phyloP scores from a whole-genome alignment of 164 flowering plant genomes.

The Annona cherimola region DNA sequence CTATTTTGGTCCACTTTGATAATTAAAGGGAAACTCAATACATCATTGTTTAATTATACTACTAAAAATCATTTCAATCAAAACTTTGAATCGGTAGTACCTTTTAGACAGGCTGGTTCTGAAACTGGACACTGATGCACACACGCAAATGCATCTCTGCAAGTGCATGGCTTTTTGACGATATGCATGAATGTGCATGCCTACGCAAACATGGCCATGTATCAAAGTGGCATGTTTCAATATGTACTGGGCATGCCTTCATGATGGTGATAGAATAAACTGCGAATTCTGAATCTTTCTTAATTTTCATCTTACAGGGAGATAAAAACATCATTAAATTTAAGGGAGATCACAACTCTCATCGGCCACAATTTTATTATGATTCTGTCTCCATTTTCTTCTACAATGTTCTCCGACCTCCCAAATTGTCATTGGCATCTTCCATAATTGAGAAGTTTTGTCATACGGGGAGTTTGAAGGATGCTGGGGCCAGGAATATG shows the following conservation, averaged over 20 bases:
- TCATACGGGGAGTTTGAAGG: constrained; percentile 48
- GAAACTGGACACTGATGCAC: too few relatives aligned
- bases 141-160: too few relatives aligned
- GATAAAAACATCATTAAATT: constrained; percentile 88
- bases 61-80: too few relatives aligned
- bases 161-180: too few relatives aligned
- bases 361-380: constrained; percentile 83
- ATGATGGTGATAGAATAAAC: neutral
- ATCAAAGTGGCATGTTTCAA: neutral
- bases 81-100: too few relatives aligned
- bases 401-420: constrained; percentile 85
- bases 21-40: too few relatives aligned
- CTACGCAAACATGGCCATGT: too few relatives aligned
- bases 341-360: constrained; percentile 96
- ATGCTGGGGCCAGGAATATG: constrained; percentile 30
- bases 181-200: too few relatives aligned
- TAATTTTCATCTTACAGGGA: constrained; percentile 49
- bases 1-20: too few relatives aligned
- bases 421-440: constrained; percentile 47
- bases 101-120: too few relatives aligned
- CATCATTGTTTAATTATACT: too few relatives aligned
- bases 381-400: constrained; percentile 95
- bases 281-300: neutral
- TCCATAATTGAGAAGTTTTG: constrained; percentile 61
- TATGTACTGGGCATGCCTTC: neutral